These are phyloP conservation scores for Boletus sp. DNA, from an alignment of 1,284 basidiomycete genomes.

Conservation along the genomic window DNA sequence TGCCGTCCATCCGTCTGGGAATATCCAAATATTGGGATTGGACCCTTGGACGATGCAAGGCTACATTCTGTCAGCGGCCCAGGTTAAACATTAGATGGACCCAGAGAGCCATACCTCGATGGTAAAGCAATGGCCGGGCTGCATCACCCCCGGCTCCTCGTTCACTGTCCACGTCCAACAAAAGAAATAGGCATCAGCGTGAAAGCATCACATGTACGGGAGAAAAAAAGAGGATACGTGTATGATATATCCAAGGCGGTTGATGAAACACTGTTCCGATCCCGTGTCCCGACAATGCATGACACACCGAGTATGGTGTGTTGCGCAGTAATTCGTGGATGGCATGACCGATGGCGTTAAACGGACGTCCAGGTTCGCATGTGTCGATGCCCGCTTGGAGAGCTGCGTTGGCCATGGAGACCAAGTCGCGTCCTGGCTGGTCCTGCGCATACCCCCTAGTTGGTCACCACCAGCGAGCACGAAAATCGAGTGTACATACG, in stretches of 20 bases:
- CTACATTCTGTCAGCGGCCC: conserved; percentile 41
- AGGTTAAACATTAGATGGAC: not conserved
- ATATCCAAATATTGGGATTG: conserved; percentile 70
- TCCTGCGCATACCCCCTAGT: conserved; percentile 52
- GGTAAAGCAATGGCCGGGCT: conserved; percentile 85
- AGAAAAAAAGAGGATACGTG: conserved; percentile 43
- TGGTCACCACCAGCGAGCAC: not conserved
- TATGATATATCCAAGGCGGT: conserved; percentile 84
- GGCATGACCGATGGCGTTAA: conserved; percentile 74
- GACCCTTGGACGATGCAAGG: conserved; percentile 78
- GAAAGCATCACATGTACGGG: conserved; percentile 1
- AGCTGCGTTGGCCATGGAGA: conserved; percentile 65
- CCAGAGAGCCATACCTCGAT: conserved; percentile 80
- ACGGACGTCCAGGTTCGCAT: conserved; percentile 78
- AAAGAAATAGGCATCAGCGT: conserved; percentile 28
- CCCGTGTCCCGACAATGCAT: conserved; percentile 84
- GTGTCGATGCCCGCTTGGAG: conserved; percentile 72
- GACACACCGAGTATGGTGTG: conserved; percentile 65
- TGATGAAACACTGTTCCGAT: conserved; percentile 86
- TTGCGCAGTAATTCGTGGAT: conserved; percentile 62
- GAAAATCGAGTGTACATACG: conserved; percentile 43
- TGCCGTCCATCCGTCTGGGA: conserved; percentile 89
- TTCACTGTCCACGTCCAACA: conserved; percentile 54
- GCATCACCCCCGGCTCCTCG: conserved; percentile 78
- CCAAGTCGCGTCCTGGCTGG: conserved; percentile 62